Evolutionary conservation across 2,329 filamentous ascomycete genomes (phyloP), one percentile per base, ranked within the genome.

Genomic region (Colletotrichum costaricense): DNA sequence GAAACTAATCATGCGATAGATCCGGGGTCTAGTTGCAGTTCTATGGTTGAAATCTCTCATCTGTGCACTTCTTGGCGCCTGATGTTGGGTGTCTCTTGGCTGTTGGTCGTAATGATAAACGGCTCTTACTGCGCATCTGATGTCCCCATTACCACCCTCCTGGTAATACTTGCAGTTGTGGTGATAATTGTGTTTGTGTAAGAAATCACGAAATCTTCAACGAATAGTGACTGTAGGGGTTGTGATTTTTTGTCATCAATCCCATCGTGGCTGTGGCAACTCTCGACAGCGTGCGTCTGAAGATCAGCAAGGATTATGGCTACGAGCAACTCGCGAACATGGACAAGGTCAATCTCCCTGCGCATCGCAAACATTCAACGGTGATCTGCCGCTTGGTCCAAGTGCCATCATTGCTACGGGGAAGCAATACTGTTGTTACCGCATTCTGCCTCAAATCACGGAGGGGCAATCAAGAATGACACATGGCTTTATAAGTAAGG

Each of bases 211-310:
- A 42, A 16, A 42, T 11, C 5, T 42, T 14, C 14, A 19, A 16
- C 38, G 16, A 8, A 42, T 16, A 42, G 38, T 42, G 16, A 16
- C 14, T 19, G 38, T 7, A 16, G 6, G 14, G 38, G 38, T 7
- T 19, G 16, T 35, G 38, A 42, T 7, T 19, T 42, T 19, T 19
- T 42, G 38, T 42, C 38, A 42, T 42, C 52, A 63, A 26, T 19
- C 14, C 2, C 22, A 22, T 1, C 2, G 66, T 69, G 65, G 69
- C 58, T 69, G 42, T 68, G 59, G 24, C 58, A 59, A 69, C 63
- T 66, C 63, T 72, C 38, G 66, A 72, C 69, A 28, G 16, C 55
- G 42, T 16, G 22, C 54, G 66, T 69, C 30, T 35, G 65, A 72
- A 66, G 54, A 69, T n/a, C 24, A 33, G 22, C 58, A 42, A 46